Percentiles rank a stretch among this genome's conserved stretches.
phyloP scores from a whole-genome alignment of 495 filamentous ascomycete genomes.

The Penicillium egyptiacum region DNA sequence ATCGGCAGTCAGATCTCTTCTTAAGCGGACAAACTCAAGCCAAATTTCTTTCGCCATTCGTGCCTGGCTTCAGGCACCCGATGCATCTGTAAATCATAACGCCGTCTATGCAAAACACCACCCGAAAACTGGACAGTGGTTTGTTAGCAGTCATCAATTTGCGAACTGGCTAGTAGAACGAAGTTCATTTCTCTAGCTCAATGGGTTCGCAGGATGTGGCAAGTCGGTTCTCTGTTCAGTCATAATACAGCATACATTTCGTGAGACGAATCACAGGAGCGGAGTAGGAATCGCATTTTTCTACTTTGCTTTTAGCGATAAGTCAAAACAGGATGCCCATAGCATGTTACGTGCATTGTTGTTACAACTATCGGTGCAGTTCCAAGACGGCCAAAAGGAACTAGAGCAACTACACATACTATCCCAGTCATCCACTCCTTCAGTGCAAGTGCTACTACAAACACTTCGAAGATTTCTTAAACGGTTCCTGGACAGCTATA shows the following conservation, averaged over 20 bases:
- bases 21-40: slow-evolving; percentile 11
- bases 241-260: slow-evolving; percentile 29
- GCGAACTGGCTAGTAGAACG: slow-evolving; percentile 28
- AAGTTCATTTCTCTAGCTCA: slow-evolving; percentile 42
- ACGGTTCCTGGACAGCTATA: slow-evolving; percentile 23
- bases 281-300: slow-evolving; percentile 39
- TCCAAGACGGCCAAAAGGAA: slow-evolving; percentile 15
- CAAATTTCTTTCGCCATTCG: slow-evolving; percentile 27
- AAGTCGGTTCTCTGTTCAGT: slow-evolving; percentile 43
- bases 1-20: slow-evolving; percentile 15
- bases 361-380: slow-evolving; percentile 35
- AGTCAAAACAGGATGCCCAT: slow-evolving; percentile 27
- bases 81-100: slow-evolving; percentile 33
- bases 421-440: slow-evolving; percentile 10
- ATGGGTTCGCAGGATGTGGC: slow-evolving; percentile 43
- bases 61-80: slow-evolving; percentile 33
- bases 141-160: slow-evolving; percentile 29
- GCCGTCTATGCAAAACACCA: slow-evolving; percentile 25
- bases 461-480: slow-evolving; percentile 19
- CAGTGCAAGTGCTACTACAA: slow-evolving; percentile 14
- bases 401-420: slow-evolving; percentile 20
- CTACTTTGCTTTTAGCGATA: slow-evolving; percentile 43
- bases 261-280: slow-evolving; percentile 12
- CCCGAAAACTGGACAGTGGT: slow-evolving; percentile 31
- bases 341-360: slow-evolving; percentile 40